Conservation (phyloP, 1,284 basidiomycete genomes). For the Filobasidium uniguttulatum region DNA sequence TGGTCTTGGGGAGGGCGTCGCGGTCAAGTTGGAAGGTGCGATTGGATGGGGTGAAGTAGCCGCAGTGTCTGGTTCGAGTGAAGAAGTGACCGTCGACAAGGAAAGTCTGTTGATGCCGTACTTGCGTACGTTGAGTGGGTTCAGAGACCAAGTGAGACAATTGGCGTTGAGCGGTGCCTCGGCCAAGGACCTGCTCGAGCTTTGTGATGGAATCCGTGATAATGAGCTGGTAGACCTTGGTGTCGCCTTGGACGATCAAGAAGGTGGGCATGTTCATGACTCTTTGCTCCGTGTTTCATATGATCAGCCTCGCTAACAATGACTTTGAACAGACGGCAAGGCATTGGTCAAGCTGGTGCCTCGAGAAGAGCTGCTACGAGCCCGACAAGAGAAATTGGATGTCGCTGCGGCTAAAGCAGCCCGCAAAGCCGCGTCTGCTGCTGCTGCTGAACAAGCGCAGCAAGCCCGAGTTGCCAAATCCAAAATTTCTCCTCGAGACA, state of each 20-base stretch:
- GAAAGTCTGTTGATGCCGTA: slow-evolving; percentile 84
- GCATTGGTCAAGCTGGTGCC: slow-evolving; percentile 88
- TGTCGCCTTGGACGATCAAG: slow-evolving; percentile 91
- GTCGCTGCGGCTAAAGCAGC: slow-evolving; percentile 60
- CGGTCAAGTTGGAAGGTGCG: slow-evolving; percentile 18
- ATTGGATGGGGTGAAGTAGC: slow-evolving; percentile 42
- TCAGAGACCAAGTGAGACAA: slow-evolving; percentile 78
- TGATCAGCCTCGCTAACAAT: not conserved
- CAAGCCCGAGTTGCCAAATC: slow-evolving; percentile 76
- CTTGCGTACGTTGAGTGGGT: slow-evolving; percentile 67
- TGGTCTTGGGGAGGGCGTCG: slow-evolving; percentile 68
- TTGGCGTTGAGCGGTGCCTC: slow-evolving; percentile 60
- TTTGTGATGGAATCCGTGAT: slow-evolving; percentile 83
- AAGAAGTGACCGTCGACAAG: slow-evolving; percentile 42
- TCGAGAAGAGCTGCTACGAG: slow-evolving; percentile 64
- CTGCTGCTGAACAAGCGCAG: slow-evolving; percentile 57
- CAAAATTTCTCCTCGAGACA: slow-evolving; percentile 53
- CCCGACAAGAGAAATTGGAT: slow-evolving; percentile 79
- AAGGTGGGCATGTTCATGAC: slow-evolving; percentile 57
- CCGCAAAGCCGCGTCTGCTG: slow-evolving; percentile 61
- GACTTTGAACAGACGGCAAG: slow-evolving; percentile 55
- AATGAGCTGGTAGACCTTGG: slow-evolving; percentile 81
- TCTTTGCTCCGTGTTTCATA: slow-evolving; percentile 10
- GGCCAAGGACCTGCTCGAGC: slow-evolving; percentile 55
- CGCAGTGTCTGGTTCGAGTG: slow-evolving; percentile 15